Evolutionary conservation across 1,284 basidiomycete species (phyloP).

Genomic region (Leucoagaricus sp.): DNA sequence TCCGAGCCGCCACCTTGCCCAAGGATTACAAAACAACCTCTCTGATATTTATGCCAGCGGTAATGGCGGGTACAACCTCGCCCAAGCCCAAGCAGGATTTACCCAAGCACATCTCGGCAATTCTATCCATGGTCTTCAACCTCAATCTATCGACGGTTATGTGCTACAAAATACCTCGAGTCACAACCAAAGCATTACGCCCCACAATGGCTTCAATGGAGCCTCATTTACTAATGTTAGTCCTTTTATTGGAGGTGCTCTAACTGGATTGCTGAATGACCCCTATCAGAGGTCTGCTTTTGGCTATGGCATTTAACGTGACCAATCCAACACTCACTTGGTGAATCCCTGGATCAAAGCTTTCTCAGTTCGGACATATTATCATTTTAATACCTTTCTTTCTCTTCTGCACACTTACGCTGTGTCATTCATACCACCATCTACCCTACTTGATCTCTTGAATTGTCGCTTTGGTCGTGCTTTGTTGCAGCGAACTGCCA

Average conservation of each 20-base stretch:
- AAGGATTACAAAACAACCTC: slow-evolving; percentile 53
- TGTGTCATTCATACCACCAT: slow-evolving; percentile 25
- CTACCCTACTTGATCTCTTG: slow-evolving; percentile 30
- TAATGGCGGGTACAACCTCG: slow-evolving; percentile 59
- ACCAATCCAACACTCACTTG: background rate
- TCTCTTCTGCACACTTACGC: slow-evolving; percentile 3
- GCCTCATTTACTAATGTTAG: slow-evolving; percentile 54
- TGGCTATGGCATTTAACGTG: slow-evolving; percentile 63
- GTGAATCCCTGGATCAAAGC: slow-evolving; percentile 6
- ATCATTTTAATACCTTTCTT: slow-evolving; percentile 19
- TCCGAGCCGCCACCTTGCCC: slow-evolving; percentile 56
- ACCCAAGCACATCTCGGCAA: slow-evolving; percentile 51
- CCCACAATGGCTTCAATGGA: slow-evolving; percentile 55
- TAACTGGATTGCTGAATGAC: slow-evolving; percentile 59
- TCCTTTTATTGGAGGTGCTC: slow-evolving; percentile 58
- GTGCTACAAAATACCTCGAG: slow-evolving; percentile 70
- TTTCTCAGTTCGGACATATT: slow-evolving; percentile 15
- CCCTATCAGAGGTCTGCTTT: slow-evolving; percentile 74
- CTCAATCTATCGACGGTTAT: slow-evolving; percentile 75
- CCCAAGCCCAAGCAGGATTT: slow-evolving; percentile 46
- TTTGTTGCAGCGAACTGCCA: slow-evolving; percentile 27
- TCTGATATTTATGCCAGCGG: slow-evolving; percentile 69
- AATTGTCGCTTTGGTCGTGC: slow-evolving; percentile 34
- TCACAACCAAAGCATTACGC: slow-evolving; percentile 61
- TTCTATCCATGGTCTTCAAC: slow-evolving; percentile 60